A percentile compares a stretch with the other conserved stretches of the same genome.
Evolutionary conservation across 331 rosid genomes (phyloP).

Genomic region (Erythrophleum ivorense): DNA sequence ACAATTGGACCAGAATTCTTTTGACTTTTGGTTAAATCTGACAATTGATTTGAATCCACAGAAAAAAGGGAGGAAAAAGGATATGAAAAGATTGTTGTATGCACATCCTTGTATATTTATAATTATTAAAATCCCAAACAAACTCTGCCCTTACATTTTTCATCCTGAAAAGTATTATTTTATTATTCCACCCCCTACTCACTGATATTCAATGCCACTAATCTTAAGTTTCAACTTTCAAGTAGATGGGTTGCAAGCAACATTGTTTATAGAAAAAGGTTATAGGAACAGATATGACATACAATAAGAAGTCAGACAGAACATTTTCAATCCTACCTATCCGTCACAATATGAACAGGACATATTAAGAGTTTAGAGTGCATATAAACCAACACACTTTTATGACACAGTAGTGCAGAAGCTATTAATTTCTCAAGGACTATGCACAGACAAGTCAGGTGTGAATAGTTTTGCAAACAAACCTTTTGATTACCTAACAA

Average conservation of each 20-base stretch:
- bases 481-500: conserved; percentile 21
- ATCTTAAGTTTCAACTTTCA: conserved; percentile 17
- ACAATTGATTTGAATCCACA: conserved; percentile 35
- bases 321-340: conserved; percentile 25
- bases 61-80: not conserved
- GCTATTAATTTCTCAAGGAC: conserved; percentile 33
- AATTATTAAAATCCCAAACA: conserved; percentile 16
- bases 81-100: not conserved
- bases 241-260: conserved; percentile 16
- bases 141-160: conserved; percentile 15
- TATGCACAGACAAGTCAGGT: not conserved
- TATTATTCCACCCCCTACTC: conserved; percentile 27
- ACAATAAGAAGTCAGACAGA: conserved; percentile 20
- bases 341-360: not conserved
- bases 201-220: conserved; percentile 8
- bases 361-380: not conserved
- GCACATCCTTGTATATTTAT: not conserved
- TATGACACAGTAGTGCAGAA: not conserved
- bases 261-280: not conserved
- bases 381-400: not conserved
- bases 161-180: not conserved
- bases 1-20: conserved; percentile 26
- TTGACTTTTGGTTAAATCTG: conserved; percentile 16
- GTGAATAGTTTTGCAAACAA: conserved; percentile 32
- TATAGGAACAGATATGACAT: conserved; percentile 23